A percentile compares a stretch with the other conserved stretches of the same genome.
Evolutionary conservation across 1,284 basidiomycete genomes (phyloP).

Genomic region (Apiotrichum akiyoshidainum): DNA sequence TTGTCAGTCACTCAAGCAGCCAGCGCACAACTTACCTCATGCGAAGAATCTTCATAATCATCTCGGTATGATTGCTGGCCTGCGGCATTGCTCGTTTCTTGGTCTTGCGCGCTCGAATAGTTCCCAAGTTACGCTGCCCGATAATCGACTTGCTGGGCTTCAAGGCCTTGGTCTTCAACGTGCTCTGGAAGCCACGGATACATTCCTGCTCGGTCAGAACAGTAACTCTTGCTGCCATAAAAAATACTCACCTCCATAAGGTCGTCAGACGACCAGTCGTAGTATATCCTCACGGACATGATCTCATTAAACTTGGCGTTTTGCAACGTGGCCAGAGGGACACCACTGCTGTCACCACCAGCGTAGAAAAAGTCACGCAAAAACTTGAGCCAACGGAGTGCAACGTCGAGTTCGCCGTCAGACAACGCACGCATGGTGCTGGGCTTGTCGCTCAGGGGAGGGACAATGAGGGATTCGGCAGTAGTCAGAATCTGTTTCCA

Average conservation of each 20-base stretch:
- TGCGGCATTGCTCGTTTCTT: slow-evolving; percentile 76
- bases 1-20: background rate
- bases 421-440: slow-evolving; percentile 86
- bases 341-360: slow-evolving; percentile 77
- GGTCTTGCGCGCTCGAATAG: slow-evolving; percentile 89
- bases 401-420: slow-evolving; percentile 95
- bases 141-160: slow-evolving; percentile 89
- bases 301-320: slow-evolving; percentile 95
- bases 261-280: slow-evolving; percentile 89
- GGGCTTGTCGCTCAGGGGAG: slow-evolving; percentile 81
- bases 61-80: slow-evolving; percentile 68
- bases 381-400: slow-evolving; percentile 98
- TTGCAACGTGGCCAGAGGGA: slow-evolving; percentile 83
- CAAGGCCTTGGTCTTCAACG: slow-evolving; percentile 68
- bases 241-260: slow-evolving; percentile 66
- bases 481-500: slow-evolving; percentile 95
- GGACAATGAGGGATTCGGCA: slow-evolving; percentile 85
- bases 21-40: slow-evolving; percentile 66
- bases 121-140: slow-evolving; percentile 79
- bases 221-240: background rate
- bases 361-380: slow-evolving; percentile 93
- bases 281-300: slow-evolving; percentile 82
- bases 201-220: slow-evolving; percentile 61
- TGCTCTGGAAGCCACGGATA: slow-evolving; percentile 72
- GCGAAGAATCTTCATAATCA: slow-evolving; percentile 84